Evolutionary conservation across 148 eudicot species (phyloP), one percentile per base, ranked within the genome.

Genomic region (Rheum nobile): DNA sequence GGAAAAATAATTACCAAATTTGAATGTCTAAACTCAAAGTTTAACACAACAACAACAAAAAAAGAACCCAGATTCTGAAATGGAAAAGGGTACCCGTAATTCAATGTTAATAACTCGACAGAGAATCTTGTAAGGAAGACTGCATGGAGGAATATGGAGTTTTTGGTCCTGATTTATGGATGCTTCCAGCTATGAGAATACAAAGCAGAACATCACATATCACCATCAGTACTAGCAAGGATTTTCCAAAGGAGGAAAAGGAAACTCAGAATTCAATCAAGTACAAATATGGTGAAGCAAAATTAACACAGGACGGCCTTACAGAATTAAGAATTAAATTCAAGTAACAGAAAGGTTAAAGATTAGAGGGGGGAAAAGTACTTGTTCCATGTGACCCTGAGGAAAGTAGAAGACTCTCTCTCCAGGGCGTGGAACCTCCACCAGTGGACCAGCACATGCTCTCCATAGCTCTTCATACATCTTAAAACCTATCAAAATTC

Each of bases 321-420:
- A 1, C 44, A 57, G 26, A 17, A 35, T 13, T 44, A 24, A 75
- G 50, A 22, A 24, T 22, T 26, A 47, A 57, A 57, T 26, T 52
- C 59, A 52, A 21, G 59, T 57, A 57, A 44, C 22, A 6, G 0
- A 47, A 43, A 19, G 28, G 42, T 12, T 26, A 35, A 47, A 41
- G 39, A 57, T 28, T 37, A 72, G 26, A 39, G 1, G 31, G 19
- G 5, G 32, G 29, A 8, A 65, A 34, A 28, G 24, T 85, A 88
- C 98, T 83, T 93, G 98, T 77, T 93, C 96, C 86, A 93, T 83
- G 84, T 93, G 96, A 79, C 98, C 98, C 79, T 90, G 98, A 28
- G 98, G 98, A 80, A 90, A 93, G 81, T 93, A 93, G 83, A 72
- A 93, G 42, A 90, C 96, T 69, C 87, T 88, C 74, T 93, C 91